These are phyloP conservation scores for Dorcoceras hygrometricum DNA, from an alignment of 257 asterid species.

Conservation along the genomic window DNA sequence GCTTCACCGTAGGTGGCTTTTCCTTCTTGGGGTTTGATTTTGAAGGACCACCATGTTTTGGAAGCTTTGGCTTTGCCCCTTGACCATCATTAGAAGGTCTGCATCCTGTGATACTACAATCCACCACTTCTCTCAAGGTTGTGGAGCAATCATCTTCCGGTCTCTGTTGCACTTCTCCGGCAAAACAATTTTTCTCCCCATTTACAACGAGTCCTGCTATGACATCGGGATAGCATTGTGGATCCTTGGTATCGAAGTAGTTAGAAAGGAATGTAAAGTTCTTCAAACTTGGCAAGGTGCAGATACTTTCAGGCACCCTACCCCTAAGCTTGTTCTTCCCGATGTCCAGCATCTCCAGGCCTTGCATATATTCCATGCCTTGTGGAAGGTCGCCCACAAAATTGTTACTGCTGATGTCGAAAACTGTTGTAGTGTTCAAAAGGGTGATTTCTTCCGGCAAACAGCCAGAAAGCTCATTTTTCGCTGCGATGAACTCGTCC, in stretches of 20 bases:
- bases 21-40: slow-evolving; percentile 12
- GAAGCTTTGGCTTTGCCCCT: slow-evolving; percentile 23
- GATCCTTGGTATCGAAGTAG: slow-evolving; percentile 43
- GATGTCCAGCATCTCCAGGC: slow-evolving; percentile 35
- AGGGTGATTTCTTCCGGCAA: slow-evolving; percentile 63
- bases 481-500: slow-evolving; percentile 46
- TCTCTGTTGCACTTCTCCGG: slow-evolving; percentile 37
- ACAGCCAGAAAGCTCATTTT: slow-evolving; percentile 66
- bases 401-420: slow-evolving; percentile 53
- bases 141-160: slow-evolving; percentile 40
- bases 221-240: slow-evolving; percentile 24
- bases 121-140: slow-evolving; percentile 40
- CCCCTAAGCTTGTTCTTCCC: slow-evolving; percentile 49
- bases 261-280: slow-evolving; percentile 43
- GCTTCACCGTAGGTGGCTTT: neutral
- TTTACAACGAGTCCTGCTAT: slow-evolving; percentile 29
- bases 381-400: slow-evolving; percentile 56
- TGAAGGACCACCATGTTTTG: slow-evolving; percentile 13
- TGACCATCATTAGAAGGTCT: slow-evolving; percentile 25
- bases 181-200: slow-evolving; percentile 55
- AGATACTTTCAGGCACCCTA: slow-evolving; percentile 48
- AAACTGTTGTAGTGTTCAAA: slow-evolving; percentile 39
- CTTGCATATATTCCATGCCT: slow-evolving; percentile 46
- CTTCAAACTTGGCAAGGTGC: slow-evolving; percentile 48
- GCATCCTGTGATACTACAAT: slow-evolving; percentile 47